Percentiles rank a stretch among this genome's conserved stretches.
These are phyloP conservation scores for Epichloe gansuensis DNA, from an alignment of 2,329 filamentous ascomycete genomes.

Conservation along the genomic window DNA sequence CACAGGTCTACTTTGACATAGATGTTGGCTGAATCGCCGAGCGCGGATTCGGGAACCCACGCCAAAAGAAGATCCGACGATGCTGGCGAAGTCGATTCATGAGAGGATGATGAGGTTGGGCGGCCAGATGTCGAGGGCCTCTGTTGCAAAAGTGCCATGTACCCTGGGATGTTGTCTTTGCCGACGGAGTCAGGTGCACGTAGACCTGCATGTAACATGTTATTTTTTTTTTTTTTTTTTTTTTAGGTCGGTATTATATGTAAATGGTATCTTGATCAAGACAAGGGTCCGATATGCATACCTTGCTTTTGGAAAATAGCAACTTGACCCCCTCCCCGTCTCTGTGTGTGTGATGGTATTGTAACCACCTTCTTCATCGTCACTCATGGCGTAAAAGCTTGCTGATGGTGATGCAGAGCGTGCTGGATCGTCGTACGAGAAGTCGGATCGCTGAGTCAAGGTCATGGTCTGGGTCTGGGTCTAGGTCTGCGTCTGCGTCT, in stretches of 20 bases:
- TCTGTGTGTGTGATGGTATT: constrained; percentile 78
- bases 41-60: constrained; percentile 82
- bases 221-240: no score
- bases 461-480: constrained; percentile 2
- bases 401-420: constrained; percentile 9
- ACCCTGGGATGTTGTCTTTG: constrained; percentile 92
- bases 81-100: constrained; percentile 30
- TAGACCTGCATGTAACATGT: constrained; percentile 54
- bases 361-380: constrained; percentile 92
- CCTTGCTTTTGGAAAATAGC: constrained; percentile 94
- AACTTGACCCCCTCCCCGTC: constrained; percentile 81
- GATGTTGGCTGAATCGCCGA: constrained; percentile 74
- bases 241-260: not conserved
- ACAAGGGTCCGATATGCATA: constrained; percentile 22
- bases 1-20: constrained; percentile 94
- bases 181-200: constrained; percentile 82
- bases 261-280: not conserved
- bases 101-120: constrained; percentile 20
- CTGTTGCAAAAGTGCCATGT: constrained; percentile 86
- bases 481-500: not conserved
- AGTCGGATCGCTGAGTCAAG: not conserved
- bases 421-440: not conserved
- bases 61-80: constrained; percentile 73
- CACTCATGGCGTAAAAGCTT: constrained; percentile 58
- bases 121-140: constrained; percentile 42